These are phyloP conservation scores for Kodamaea sp. DNA, from an alignment of 1,139 yeast species.

Conservation along the genomic window DNA sequence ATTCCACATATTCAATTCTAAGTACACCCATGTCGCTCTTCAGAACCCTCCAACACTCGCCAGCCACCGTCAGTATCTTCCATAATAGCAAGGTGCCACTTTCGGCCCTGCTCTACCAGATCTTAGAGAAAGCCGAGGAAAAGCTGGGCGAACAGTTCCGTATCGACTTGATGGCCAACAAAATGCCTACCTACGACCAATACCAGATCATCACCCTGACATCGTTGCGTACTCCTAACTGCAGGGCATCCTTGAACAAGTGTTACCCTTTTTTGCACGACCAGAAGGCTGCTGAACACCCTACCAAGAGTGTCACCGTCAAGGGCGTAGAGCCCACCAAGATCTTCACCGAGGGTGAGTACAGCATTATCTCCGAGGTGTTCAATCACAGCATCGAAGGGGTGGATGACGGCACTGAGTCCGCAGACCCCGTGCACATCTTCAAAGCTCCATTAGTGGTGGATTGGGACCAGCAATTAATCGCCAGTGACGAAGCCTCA, in stretches of 20 bases:
- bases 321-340: slow-evolving; percentile 32
- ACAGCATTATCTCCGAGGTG: slow-evolving; percentile 41
- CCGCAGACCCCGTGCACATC: slow-evolving; percentile 34
- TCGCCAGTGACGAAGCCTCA: slow-evolving; percentile 42
- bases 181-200: slow-evolving; percentile 49
- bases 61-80: slow-evolving; percentile 46
- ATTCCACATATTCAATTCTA: no score
- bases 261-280: slow-evolving; percentile 44
- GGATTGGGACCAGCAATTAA: slow-evolving; percentile 50
- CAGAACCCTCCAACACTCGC: slow-evolving; percentile 46
- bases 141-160: slow-evolving; percentile 30
- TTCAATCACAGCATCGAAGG: slow-evolving; percentile 31
- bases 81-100: slow-evolving; percentile 40
- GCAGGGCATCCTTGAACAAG: slow-evolving; percentile 29
- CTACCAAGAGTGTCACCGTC: slow-evolving; percentile 25
- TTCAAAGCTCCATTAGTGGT: slow-evolving; percentile 47
- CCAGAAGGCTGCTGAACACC: slow-evolving; percentile 17
- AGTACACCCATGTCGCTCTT: slow-evolving; percentile 36
- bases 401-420: slow-evolving; percentile 21
- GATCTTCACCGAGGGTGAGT: slow-evolving; percentile 42
- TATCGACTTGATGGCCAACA: slow-evolving; percentile 40
- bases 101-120: slow-evolving; percentile 33
- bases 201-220: slow-evolving; percentile 31
- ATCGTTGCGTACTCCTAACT: slow-evolving; percentile 27
- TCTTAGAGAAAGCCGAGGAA: slow-evolving; percentile 34